Conservation (phyloP, 192 early-diverging fungal species). For the Backusella liffmaniae region DNA sequence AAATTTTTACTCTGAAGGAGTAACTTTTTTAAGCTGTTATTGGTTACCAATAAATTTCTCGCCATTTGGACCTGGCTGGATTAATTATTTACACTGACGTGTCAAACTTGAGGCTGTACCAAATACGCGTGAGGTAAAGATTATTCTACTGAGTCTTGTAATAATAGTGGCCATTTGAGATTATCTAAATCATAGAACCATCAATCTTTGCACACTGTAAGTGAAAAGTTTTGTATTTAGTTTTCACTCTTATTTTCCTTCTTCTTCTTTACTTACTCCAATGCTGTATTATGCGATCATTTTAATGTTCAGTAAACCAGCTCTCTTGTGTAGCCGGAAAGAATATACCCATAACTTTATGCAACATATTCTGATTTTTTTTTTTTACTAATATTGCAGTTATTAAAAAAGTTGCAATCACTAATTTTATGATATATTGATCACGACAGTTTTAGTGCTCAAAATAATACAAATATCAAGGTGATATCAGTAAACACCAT, state of each 20-base stretch:
- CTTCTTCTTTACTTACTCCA: too few species aligned
- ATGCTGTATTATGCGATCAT: neutral
- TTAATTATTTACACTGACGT: neutral
- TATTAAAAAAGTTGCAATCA: neutral
- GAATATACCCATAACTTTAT: neutral
- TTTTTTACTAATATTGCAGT: neutral
- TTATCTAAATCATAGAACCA: too few species aligned
- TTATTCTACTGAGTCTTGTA: neutral
- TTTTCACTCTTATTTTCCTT: too few species aligned
- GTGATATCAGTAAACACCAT: too few species aligned
- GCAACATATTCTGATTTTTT: neutral
- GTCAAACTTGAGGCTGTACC: neutral
- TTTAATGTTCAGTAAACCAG: neutral
- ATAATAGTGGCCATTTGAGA: neutral
- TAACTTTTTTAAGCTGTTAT: neutral
- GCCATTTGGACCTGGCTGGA: neutral
- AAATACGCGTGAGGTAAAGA: neutral
- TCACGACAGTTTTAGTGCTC: too few species aligned
- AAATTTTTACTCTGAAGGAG: neutral
- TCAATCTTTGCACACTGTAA: too few species aligned
- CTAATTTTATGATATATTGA: neutral
- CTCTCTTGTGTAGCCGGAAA: neutral
- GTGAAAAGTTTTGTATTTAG: too few species aligned
- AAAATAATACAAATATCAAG: too few species aligned
- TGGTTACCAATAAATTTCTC: neutral